phyloP scores from a whole-genome alignment of 2,329 filamentous ascomycete genomes.

The Penicillium sp. region DNA sequence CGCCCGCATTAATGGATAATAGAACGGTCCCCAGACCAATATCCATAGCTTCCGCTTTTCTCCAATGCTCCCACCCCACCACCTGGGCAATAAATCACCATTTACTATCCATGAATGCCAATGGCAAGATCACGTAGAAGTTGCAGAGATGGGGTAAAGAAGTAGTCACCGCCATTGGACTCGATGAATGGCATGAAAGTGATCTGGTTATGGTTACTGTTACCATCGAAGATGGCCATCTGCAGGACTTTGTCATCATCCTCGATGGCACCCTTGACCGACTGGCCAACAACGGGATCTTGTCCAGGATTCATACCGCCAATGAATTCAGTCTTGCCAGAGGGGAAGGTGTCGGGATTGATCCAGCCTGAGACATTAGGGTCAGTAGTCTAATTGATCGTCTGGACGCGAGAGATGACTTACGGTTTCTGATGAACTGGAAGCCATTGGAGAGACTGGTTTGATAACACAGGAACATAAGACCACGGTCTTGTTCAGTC shows the following conservation, averaged over 20 bases:
- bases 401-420: neutral
- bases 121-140: neutral
- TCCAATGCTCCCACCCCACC: neutral
- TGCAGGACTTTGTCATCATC: neutral
- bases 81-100: neutral
- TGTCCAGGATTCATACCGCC: constrained; percentile 2
- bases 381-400: neutral
- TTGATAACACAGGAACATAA: constrained; percentile 48
- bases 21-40: too few relatives aligned
- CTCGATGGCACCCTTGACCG: neutral
- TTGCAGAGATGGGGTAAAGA: constrained; percentile 5
- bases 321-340: neutral
- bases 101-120: neutral
- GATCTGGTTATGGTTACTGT: neutral
- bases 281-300: constrained; percentile 6
- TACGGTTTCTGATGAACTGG: constrained; percentile 4
- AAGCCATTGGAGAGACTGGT: constrained; percentile 6
- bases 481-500: constrained; percentile 41
- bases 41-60: neutral
- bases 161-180: constrained; percentile 10
- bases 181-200: constrained; percentile 3
- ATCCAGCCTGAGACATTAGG: neutral
- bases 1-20: too few relatives aligned
- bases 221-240: neutral
- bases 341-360: constrained; percentile 2